phyloP scores from a whole-genome alignment of 148 eudicot genomes.

The Pouteria glomerata region DNA sequence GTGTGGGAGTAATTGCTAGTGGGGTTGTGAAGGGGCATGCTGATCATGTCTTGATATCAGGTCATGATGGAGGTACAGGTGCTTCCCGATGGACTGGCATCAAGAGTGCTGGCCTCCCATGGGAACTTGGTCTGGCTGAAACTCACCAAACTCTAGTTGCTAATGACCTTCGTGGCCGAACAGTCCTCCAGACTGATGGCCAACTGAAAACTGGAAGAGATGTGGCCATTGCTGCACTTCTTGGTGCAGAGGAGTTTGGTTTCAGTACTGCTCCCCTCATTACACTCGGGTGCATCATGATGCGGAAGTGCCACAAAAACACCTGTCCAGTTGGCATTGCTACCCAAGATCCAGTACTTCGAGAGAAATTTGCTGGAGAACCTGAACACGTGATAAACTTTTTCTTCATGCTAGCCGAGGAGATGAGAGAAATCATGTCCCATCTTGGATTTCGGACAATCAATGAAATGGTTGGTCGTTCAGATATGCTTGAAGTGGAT shows the following conservation, averaged over 20 bases:
- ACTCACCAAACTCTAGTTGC: conserved; percentile 99
- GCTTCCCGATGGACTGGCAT: conserved; percentile 99
- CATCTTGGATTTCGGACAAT: conserved; percentile 72
- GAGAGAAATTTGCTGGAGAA: conserved; percentile 95
- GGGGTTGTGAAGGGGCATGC: conserved; percentile 99
- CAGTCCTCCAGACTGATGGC: conserved; percentile 89
- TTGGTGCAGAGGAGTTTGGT: conserved; percentile 98
- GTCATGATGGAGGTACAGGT: conserved; percentile 99
- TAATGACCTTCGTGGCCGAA: conserved; percentile 93
- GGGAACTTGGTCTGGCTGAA: conserved; percentile 99
- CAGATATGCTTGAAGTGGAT: conserved; percentile 95
- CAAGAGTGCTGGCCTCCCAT: conserved; percentile 97
- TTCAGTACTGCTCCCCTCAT: conserved; percentile 98
- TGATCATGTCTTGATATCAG: conserved; percentile 92
- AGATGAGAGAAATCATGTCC: conserved; percentile 95
- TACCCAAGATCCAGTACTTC: conserved; percentile 94
- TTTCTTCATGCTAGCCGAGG: conserved; percentile 98
- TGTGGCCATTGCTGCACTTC: conserved; percentile 96
- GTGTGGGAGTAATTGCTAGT: conserved; percentile 96
- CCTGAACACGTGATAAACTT: conserved; percentile 98
- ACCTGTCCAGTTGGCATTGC: conserved; percentile 99
- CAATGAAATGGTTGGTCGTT: conserved; percentile 90
- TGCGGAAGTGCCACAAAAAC: conserved; percentile 97
- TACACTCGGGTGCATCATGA: conserved; percentile 97
- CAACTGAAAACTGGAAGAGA: conserved; percentile 97